Evolutionary conservation across 768 basidiomycete species (phyloP).

Genomic region (Agaricus blazei): DNA sequence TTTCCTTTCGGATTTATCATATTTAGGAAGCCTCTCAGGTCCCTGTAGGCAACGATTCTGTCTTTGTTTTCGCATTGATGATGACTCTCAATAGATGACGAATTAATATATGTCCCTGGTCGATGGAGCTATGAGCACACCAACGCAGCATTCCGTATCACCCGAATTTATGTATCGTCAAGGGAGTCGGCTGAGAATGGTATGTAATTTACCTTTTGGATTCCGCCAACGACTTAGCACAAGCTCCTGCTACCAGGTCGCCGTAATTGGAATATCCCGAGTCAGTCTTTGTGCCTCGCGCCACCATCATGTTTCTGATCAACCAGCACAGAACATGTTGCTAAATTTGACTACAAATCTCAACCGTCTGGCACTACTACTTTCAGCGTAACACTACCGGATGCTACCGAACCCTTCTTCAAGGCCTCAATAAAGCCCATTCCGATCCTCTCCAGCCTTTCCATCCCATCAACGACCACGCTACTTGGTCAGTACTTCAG

Average conservation of each 20-base stretch:
- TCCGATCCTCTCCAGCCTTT: conserved; percentile 18
- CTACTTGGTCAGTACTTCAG: conserved; percentile 1
- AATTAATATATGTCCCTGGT: conserved; percentile 28
- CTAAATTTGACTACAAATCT: conserved; percentile 21
- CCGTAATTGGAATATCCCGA: conserved; percentile 30
- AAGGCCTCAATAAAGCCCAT: conserved; percentile 22
- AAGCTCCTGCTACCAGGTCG: conserved; percentile 17
- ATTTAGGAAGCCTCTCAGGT: background rate
- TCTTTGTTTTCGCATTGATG: background rate
- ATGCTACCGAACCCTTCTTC: conserved; percentile 22
- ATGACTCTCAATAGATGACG: conserved; percentile 20
- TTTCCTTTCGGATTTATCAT: background rate
- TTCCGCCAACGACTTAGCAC: background rate
- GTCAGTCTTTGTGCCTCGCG: conserved; percentile 14
- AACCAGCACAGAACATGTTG: conserved; percentile 21
- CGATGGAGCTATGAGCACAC: conserved; percentile 26
- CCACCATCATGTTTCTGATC: background rate
- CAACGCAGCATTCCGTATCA: conserved; percentile 22
- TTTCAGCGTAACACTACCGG: conserved; percentile 20
- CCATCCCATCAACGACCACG: conserved; percentile 19
- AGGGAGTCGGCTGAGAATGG: conserved; percentile 25
- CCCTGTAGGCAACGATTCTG: background rate
- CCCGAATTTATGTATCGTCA: conserved; percentile 29
- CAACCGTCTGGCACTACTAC: conserved; percentile 15
- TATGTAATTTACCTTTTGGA: conserved; percentile 3